Evolutionary conservation across 306 rosid genomes (phyloP), one percentile per base, ranked within the genome.

Genomic region (Vigna radiata): DNA sequence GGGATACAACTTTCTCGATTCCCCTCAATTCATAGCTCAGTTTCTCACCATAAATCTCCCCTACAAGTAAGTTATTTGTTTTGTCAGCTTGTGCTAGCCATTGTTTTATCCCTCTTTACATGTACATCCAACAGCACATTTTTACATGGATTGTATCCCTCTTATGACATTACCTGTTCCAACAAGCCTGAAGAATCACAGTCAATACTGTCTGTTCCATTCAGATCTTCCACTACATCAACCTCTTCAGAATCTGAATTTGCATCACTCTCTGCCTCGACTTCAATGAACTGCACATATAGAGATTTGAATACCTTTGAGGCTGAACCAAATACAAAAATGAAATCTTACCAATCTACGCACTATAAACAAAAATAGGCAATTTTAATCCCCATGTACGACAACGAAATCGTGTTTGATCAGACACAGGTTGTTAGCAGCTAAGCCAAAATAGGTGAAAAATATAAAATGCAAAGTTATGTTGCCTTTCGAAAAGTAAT

Each of bases 211-310:
- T 59, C 75, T 25, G 61, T 47, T 65, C 77, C 89, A 72, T 88
- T 84, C 48, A 73, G 27, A 56, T 77, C 76, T 37, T 16, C 68
- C 59, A 11, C 66, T 77, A 53, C 70, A 82, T 81, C 89, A 23
- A 14, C 75, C 75, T 52, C 93, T 79, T 92, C 96, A 74, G 74
- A 85, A 70, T 81, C 83, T 75, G 88, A 87, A 83, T 85, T 78
- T 16, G 61, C 16, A 70, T 86, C 88, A 73, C 31, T 75, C 79
- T 85, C 94, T 7, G 53, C 77, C 55, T 47, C 82, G 3, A 84
- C 89, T 86, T 92, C 96, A 84, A 90, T 80, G 80, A 87, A 87
- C 97, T 90, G 89, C 82, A 84, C n/a, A 82, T 58, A 50, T 58
- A 50, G 75, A 50, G 70, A 66, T 16, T 81, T 76, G 39, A 85